Conservation (phyloP, 1,284 basidiomycete species). For the Gastroboletus turbinatus region DNA sequence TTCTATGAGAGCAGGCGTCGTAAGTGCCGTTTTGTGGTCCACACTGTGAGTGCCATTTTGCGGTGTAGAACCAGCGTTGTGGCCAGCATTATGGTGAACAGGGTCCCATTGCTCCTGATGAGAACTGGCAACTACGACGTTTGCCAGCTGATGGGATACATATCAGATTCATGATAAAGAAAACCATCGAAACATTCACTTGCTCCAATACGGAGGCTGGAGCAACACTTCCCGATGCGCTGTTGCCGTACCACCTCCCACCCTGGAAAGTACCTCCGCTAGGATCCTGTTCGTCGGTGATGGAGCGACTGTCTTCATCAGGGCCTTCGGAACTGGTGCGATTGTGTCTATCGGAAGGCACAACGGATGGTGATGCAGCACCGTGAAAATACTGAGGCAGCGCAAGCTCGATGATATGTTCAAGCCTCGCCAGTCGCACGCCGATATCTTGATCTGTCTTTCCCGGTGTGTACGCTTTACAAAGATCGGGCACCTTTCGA, state of each 20-base stretch:
- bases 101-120: constrained; percentile 33
- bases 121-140: constrained; percentile 48
- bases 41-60: constrained; percentile 27
- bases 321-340: constrained; percentile 47
- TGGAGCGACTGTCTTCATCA: constrained; percentile 64
- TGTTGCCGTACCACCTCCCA: constrained; percentile 82
- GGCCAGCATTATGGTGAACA: constrained; percentile 10
- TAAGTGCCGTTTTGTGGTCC: constrained; percentile 31
- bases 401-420: constrained; percentile 76
- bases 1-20: constrained; percentile 38
- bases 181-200: constrained; percentile 41
- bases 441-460: constrained; percentile 80
- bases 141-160: constrained; percentile 48
- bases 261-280: constrained; percentile 75
- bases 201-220: constrained; percentile 76
- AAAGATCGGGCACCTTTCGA: constrained; percentile 80
- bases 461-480: constrained; percentile 82
- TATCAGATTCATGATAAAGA: constrained; percentile 16
- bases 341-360: constrained; percentile 36
- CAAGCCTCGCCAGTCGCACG: constrained; percentile 67
- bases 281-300: constrained; percentile 70
- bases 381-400: constrained; percentile 65
- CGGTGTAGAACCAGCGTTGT: constrained; percentile 5
- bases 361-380: constrained; percentile 36
- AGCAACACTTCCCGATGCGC: constrained; percentile 74